These are phyloP conservation scores for Sugiyamaella smithiae DNA, from an alignment of 805 yeast genomes.

Conservation along the genomic window DNA sequence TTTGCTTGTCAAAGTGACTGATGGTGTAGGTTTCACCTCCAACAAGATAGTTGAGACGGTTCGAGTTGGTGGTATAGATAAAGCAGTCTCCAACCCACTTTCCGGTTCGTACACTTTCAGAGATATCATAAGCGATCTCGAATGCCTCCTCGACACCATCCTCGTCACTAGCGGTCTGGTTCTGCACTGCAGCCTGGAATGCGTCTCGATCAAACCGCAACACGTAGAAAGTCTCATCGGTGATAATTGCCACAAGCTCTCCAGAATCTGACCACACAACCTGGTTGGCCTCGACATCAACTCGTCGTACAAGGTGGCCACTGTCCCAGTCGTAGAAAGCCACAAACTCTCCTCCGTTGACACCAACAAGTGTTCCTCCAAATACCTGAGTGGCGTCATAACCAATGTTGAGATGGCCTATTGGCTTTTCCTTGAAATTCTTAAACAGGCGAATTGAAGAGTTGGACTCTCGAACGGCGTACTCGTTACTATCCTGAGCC, in stretches of 20 bases:
- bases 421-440: conserved; percentile 77
- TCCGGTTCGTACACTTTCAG: conserved; percentile 81
- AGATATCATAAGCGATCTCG: conserved; percentile 77
- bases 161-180: conserved; percentile 61
- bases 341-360: conserved; percentile 71
- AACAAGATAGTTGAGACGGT: conserved; percentile 88
- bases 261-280: conserved; percentile 94
- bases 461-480: conserved; percentile 73
- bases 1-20: conserved; percentile 86
- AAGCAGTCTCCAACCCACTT: conserved; percentile 98
- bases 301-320: conserved; percentile 78
- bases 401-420: conserved; percentile 60
- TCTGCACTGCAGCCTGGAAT: conserved; percentile 59
- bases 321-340: conserved; percentile 94
- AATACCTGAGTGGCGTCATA: conserved; percentile 61
- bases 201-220: conserved; percentile 68
- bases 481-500: conserved; percentile 87
- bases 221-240: conserved; percentile 72
- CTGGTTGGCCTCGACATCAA: conserved; percentile 73
- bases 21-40: conserved; percentile 91
- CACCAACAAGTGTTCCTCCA: conserved; percentile 86
- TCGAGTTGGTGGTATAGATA: conserved; percentile 80
- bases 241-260: conserved; percentile 73
- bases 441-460: conserved; percentile 68
- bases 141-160: conserved; percentile 89